Percentiles rank a stretch among this genome's conserved stretches.
These are phyloP conservation scores for Solidago caesia DNA, from an alignment of 129 eudicot genomes.

Conservation along the genomic window DNA sequence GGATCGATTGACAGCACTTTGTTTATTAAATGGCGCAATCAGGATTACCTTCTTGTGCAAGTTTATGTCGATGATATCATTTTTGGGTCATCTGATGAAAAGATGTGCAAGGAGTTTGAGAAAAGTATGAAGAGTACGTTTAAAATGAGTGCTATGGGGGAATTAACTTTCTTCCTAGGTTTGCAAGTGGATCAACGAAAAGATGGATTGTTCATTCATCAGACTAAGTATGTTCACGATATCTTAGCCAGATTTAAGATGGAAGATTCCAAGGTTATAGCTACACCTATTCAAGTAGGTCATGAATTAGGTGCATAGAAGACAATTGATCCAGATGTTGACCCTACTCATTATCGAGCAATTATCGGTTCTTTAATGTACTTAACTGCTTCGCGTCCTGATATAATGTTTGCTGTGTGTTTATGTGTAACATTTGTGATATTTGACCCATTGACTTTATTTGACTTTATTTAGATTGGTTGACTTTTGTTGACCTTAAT, in stretches of 20 bases:
- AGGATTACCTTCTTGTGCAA: neutral
- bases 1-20: neutral
- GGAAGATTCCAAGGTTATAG: too few relatives aligned
- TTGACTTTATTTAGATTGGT: too few relatives aligned
- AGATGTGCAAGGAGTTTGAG: neutral
- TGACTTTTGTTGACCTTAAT: too few relatives aligned
- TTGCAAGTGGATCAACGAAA: neutral
- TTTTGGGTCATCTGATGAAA: neutral
- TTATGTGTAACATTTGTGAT: too few relatives aligned
- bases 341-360: too few relatives aligned
- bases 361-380: too few relatives aligned
- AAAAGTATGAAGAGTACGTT: neutral
- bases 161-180: too few relatives aligned
- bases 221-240: neutral
- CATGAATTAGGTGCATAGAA: too few relatives aligned
- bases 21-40: neutral
- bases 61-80: neutral
- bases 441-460: too few relatives aligned
- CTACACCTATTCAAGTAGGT: too few relatives aligned
- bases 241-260: neutral
- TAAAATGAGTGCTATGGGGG: neutral
- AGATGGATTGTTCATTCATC: neutral
- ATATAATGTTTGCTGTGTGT: neutral
- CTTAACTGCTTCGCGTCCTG: too few relatives aligned
- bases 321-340: too few relatives aligned